Evolutionary conservation across 23 red algal species (phyloP).

Genomic region (Gracilariopsis chorda): DNA sequence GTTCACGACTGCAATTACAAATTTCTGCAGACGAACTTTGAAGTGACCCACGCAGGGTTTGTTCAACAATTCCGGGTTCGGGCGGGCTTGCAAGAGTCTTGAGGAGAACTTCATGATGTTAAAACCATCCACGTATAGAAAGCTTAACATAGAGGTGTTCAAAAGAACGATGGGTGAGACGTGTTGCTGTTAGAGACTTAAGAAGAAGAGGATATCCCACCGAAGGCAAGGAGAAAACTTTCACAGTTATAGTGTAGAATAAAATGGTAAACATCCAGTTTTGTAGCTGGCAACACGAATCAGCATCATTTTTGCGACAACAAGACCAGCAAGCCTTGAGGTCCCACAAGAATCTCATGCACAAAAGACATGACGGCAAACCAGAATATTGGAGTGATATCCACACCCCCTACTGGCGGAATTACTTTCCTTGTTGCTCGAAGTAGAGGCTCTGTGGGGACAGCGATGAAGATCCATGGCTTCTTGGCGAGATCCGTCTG

Average conservation of each 20-base stretch:
- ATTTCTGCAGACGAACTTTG: conserved; percentile 14
- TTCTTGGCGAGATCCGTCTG: conserved; percentile 59
- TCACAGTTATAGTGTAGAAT: too few species aligned
- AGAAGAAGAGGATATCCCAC: too few species aligned
- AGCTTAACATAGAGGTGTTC: too few species aligned
- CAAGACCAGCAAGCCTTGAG: conserved; percentile 85
- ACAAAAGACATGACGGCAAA: conserved; percentile 85
- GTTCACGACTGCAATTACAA: conserved; percentile 10
- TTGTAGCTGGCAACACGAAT: neutral
- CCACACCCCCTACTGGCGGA: conserved; percentile 91
- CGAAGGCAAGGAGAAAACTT: too few species aligned
- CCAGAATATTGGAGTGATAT: conserved; percentile 98
- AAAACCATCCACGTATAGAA: too few species aligned
- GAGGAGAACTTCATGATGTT: neutral
- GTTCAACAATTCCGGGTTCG: conserved; percentile 18
- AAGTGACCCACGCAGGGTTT: conserved; percentile 40
- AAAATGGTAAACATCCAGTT: too few species aligned
- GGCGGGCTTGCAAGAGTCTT: neutral
- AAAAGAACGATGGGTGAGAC: too few species aligned
- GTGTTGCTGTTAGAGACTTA: too few species aligned
- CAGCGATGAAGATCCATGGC: conserved; percentile 76
- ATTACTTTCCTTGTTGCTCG: conserved; percentile 71
- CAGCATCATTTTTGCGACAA: conserved; percentile 38
- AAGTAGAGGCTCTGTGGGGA: conserved; percentile 87
- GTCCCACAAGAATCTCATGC: conserved; percentile 89